Evolutionary conservation across 768 basidiomycete genomes (phyloP).

Genomic region (Aureoboletus auriporus): DNA sequence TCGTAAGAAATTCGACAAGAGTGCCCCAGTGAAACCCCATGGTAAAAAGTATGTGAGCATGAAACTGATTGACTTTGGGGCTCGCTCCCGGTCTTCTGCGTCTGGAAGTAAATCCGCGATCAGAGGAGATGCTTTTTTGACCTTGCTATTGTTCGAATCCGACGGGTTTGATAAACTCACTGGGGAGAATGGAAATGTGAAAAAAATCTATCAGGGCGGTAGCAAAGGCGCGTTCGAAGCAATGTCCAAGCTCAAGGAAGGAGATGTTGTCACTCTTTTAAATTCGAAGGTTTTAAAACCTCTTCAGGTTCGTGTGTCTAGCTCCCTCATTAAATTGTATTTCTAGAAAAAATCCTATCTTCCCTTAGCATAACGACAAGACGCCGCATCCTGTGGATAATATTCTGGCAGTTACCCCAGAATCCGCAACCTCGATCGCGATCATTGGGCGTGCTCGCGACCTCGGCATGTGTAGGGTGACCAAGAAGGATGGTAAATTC

Average conservation of each 20-base stretch:
- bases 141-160: conserved; percentile 84
- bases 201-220: conserved; percentile 80
- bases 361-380: conserved; percentile 32
- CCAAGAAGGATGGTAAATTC: conserved; percentile 71
- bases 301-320: conserved; percentile 55
- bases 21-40: conserved; percentile 31
- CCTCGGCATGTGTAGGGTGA: conserved; percentile 78
- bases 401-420: conserved; percentile 84
- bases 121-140: conserved; percentile 80
- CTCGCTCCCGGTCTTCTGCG: conserved; percentile 50
- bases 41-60: conserved; percentile 86
- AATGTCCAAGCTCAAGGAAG: conserved; percentile 80
- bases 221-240: conserved; percentile 90
- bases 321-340: neutral
- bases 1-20: conserved; percentile 17
- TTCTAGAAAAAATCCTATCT: neutral
- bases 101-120: conserved; percentile 55
- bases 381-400: conserved; percentile 76
- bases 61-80: conserved; percentile 79
- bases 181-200: conserved; percentile 45
- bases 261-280: conserved; percentile 85
- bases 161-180: conserved; percentile 62
- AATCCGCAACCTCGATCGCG: conserved; percentile 73
- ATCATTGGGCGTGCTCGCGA: conserved; percentile 84
- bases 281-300: conserved; percentile 88